Percentiles rank a stretch among this genome's conserved stretches.
phyloP scores from a whole-genome alignment of 768 basidiomycete species.

The Suillus variegatus region DNA sequence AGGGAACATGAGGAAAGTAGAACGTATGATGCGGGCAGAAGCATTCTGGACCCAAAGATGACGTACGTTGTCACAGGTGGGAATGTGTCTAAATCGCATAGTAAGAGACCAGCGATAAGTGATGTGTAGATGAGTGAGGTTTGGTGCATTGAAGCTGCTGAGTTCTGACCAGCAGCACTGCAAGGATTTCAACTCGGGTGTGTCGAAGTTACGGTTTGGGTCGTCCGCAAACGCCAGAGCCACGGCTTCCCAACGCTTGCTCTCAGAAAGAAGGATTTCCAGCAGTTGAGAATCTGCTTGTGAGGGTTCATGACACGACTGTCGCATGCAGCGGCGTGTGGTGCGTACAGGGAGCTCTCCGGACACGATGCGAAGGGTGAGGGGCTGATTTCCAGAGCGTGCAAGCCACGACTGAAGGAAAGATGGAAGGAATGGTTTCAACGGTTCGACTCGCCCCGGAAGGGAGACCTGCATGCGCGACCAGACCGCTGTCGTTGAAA shows the following conservation, averaged over 20 bases:
- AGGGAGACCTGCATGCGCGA: background rate
- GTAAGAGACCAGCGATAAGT: background rate
- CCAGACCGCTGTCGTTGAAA: background rate
- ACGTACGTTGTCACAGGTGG: background rate
- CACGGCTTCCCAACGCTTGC: background rate
- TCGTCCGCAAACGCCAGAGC: background rate
- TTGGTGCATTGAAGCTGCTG: background rate
- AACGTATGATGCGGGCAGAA: background rate
- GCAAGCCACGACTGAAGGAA: constrained; percentile 6
- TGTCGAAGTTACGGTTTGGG: background rate
- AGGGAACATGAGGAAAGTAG: background rate
- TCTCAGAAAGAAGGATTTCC: background rate
- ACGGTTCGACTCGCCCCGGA: background rate
- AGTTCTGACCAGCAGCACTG: background rate
- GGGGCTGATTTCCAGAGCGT: background rate
- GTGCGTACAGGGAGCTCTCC: background rate
- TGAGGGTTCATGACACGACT: background rate
- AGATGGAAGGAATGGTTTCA: constrained; percentile 2
- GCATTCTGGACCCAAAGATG: background rate
- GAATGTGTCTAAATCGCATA: background rate
- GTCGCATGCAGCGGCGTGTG: background rate
- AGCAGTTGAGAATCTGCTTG: background rate
- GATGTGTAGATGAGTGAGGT: background rate
- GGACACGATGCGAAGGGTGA: background rate
- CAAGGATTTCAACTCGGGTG: background rate